Evolutionary conservation across 2,329 filamentous ascomycete genomes (phyloP).

Genomic region (Arthrobotrys pseudoclavata): DNA sequence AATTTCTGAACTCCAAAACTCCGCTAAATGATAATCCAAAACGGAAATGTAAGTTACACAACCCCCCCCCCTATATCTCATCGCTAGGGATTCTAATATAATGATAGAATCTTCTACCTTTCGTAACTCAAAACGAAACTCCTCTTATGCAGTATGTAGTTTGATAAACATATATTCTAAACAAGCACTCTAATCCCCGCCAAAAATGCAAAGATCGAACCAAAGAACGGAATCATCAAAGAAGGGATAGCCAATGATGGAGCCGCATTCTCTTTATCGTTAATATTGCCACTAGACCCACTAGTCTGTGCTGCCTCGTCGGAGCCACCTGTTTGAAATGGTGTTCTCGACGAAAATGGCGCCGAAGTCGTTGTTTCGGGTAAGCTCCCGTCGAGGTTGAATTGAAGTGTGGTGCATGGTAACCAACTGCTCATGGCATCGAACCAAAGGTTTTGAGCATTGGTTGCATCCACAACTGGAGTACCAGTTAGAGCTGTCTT

Average conservation of each 20-base stretch:
- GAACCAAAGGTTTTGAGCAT: conserved; percentile 55
- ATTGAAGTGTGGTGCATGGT: conserved; percentile 40
- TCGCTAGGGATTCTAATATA: background rate
- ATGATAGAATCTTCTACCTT: background rate
- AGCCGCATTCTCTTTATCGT: conserved; percentile 22
- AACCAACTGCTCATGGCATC: conserved; percentile 55
- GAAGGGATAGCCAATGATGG: conserved; percentile 26
- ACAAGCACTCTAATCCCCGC: conserved; percentile 23
- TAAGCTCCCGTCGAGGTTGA: conserved; percentile 2
- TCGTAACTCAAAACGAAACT: background rate
- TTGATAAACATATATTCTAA: background rate
- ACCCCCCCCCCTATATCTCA: no score
- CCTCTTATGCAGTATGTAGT: background rate
- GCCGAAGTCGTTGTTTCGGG: conserved; percentile 25
- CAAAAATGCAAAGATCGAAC: conserved; percentile 44
- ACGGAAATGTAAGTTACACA: background rate
- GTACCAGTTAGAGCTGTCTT: conserved; percentile 21
- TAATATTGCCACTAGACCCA: background rate
- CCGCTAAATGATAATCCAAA: conserved; percentile 4
- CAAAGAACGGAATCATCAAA: conserved; percentile 34
- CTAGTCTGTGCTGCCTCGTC: background rate
- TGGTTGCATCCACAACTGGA: conserved; percentile 38
- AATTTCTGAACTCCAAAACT: conserved; percentile 2
- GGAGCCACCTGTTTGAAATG: conserved; percentile 28
- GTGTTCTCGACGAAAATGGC: conserved; percentile 32